A percentile compares a stretch with the other conserved stretches of the same genome.
phyloP scores from a whole-genome alignment of 225 moss, liverwort and hornwort species.

The Thuidium tamariscinum region DNA sequence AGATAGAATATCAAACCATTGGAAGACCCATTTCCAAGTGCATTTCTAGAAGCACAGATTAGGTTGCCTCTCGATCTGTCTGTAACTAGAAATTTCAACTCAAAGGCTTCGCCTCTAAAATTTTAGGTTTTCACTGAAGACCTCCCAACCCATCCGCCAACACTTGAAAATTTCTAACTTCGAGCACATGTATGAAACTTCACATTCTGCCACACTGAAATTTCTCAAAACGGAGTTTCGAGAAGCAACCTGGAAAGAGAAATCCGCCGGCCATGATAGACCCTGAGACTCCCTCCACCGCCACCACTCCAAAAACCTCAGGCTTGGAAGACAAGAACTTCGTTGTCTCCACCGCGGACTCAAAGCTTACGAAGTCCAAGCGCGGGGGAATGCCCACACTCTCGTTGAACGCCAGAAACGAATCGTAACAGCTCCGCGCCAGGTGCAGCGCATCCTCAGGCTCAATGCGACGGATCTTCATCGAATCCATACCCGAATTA shows the following conservation, averaged over 20 bases:
- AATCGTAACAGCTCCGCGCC: neutral
- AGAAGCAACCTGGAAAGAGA: neutral
- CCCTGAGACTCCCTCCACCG: slow-evolving; percentile 1
- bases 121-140: neutral
- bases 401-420: slow-evolving; percentile 7
- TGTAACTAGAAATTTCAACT: neutral
- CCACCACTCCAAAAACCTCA: neutral
- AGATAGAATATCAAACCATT: neutral
- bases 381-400: neutral
- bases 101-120: neutral
- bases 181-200: neutral
- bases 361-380: neutral
- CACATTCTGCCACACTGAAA: neutral
- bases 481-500: neutral
- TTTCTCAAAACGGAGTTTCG: neutral
- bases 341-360: neutral
- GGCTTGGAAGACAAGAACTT: neutral
- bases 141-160: neutral
- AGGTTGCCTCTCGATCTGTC: neutral
- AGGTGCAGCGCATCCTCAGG: neutral
- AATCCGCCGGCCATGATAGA: slow-evolving; percentile 15
- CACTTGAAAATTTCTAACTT: neutral
- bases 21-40: neutral
- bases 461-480: neutral
- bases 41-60: neutral